Base-by-base conservation (phyloP, 2,329 filamentous ascomycete genomes). In the Fusarium sp. region DNA sequence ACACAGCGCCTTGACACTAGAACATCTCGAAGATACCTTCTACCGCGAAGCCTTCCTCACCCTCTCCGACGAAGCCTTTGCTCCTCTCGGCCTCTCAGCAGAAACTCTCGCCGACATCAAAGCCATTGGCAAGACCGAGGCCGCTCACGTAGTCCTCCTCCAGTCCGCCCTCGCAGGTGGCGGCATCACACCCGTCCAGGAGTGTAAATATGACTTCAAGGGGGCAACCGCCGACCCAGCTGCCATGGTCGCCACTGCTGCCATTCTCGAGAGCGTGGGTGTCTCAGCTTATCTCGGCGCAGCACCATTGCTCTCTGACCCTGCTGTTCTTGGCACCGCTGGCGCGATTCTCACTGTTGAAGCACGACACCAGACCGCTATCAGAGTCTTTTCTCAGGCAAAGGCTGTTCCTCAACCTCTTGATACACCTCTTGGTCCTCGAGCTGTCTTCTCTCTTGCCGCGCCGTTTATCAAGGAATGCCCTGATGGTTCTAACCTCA, bases 281-380 rank as follows among this genome's bases (percentile, higher is more conserved):
- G 86, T 93, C 31, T 91, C 89, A n/a, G 91, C 91, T 67, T 91
- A 90, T 80, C 87, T 93, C 16, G 91, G 91, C 62, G 91, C 90
- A 26, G 91, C 90, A 16, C 88, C 90, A 7, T 83, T 93, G 31
- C 79, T 93, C 66, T 84, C 86, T 44, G 84, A 85, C 57, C 81
- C 84, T 49, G 83, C 82, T 49, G 86, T 92, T 66, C 87, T 94
- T 50, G 83, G 85, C 63, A 87, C 88, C 21, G 91, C 92, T 4
- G 91, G 85, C 12, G 88, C 88, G 50, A 93, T 94, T 77, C 85
- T 92, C 43, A 92, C 91, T 24, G 86, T 92, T 63, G 92, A 94
- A 81, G 85, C 91, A 28, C 86, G 92, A 61, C 92, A 94, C 80
- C 90, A 92, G 80, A 90, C 89, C 65, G 89, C 92, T 79, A 88